These are phyloP conservation scores for Silene noctiflora DNA, from an alignment of 179 eudicot genomes.

Conservation along the genomic window DNA sequence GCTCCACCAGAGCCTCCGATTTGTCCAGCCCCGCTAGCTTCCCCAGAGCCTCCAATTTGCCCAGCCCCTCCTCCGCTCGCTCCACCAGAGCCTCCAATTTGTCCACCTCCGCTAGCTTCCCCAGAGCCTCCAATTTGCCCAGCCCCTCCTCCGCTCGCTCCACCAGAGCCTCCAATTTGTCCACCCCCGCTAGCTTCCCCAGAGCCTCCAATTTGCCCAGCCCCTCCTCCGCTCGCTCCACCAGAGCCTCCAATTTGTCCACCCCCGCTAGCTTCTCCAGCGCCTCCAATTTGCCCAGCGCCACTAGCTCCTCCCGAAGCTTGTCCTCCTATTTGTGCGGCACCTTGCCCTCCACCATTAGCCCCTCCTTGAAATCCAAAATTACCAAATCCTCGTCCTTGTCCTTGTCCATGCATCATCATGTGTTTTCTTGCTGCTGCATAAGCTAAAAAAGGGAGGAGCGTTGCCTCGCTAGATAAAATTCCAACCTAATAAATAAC, in stretches of 20 bases:
- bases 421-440: background rate
- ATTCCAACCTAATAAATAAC: background rate
- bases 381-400: background rate
- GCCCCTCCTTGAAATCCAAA: background rate
- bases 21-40: background rate
- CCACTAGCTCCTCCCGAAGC: background rate
- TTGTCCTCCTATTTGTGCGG: no score
- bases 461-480: background rate
- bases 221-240: background rate
- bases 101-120: background rate
- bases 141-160: background rate
- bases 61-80: background rate
- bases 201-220: background rate
- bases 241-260: conserved; percentile 4
- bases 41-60: background rate
- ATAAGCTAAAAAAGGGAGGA: background rate
- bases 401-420: background rate
- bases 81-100: background rate
- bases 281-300: background rate
- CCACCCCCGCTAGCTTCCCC: background rate
- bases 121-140: background rate
- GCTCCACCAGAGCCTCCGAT: background rate
- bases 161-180: background rate
- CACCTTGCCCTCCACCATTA: background rate
- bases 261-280: background rate